Percentiles rank a stretch among this genome's conserved stretches.
These are phyloP conservation scores for Choanephora cucurbitarum DNA, from an alignment of 371 early-diverging fungal species.

Conservation along the genomic window DNA sequence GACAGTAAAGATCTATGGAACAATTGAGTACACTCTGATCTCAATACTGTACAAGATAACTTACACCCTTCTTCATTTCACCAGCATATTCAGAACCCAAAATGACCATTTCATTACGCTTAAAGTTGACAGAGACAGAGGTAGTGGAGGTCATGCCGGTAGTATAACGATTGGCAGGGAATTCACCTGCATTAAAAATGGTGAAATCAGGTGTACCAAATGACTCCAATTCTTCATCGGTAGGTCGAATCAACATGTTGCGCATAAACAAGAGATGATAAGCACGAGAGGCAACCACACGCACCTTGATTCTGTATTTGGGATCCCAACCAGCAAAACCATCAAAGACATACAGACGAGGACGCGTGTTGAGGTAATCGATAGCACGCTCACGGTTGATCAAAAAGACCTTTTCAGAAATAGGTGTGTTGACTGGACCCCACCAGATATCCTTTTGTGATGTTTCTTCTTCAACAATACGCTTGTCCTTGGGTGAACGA, in stretches of 20 bases:
- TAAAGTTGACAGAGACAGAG: constrained; percentile 90
- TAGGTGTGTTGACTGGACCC: constrained; percentile 95
- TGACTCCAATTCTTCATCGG: constrained; percentile 85
- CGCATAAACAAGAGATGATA: constrained; percentile 97
- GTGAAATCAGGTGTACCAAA: constrained; percentile 97
- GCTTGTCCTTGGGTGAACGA: constrained; percentile 93
- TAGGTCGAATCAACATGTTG: constrained; percentile 98
- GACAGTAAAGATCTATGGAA: constrained; percentile 83
- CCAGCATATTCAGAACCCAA: constrained; percentile 98
- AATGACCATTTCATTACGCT: constrained; percentile 82
- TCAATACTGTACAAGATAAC: constrained; percentile 12
- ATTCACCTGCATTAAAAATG: constrained; percentile 96
- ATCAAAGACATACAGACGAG: constrained; percentile 94
- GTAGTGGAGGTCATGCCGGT: constrained; percentile 97
- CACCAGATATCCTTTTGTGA: constrained; percentile 90
- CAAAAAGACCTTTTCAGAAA: constrained; percentile 87
- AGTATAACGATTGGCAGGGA: constrained; percentile 96
- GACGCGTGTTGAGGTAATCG: constrained; percentile 95
- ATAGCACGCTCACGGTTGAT: constrained; percentile 96
- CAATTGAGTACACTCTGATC: constrained; percentile 1
- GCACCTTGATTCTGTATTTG: constrained; percentile 95
- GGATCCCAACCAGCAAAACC: constrained; percentile 96
- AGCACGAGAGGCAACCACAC: constrained; percentile 93
- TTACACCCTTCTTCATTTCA: constrained; percentile 98
- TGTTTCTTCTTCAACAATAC: constrained; percentile 89